Conservation (phyloP, 202 grass and related monocot genomes). For the Carex arenaria region DNA sequence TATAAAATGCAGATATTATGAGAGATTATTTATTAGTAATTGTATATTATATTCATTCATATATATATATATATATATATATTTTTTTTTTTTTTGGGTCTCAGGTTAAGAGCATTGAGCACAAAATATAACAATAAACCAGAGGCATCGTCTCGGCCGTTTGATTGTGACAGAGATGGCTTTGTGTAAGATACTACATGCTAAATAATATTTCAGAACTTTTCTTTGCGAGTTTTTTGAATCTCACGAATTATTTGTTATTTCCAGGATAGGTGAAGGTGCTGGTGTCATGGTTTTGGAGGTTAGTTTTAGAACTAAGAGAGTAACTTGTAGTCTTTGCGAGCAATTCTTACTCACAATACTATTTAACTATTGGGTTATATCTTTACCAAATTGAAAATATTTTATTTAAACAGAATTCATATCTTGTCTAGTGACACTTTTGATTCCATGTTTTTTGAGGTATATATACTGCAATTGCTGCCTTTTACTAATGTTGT, state of each 20-base stretch:
- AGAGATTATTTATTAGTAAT: slow-evolving; percentile 15
- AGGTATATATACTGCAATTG: background rate
- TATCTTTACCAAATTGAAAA: background rate
- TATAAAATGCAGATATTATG: background rate
- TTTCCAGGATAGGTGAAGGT: slow-evolving; percentile 93
- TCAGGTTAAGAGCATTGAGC: slow-evolving; percentile 72
- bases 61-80: no score
- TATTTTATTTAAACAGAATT: background rate
- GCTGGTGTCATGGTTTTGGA: slow-evolving; percentile 90
- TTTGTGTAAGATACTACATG: slow-evolving; percentile 67
- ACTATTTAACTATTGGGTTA: background rate
- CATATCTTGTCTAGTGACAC: background rate
- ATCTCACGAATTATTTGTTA: slow-evolving; percentile 11
- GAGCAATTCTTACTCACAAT: background rate
- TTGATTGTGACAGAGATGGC: slow-evolving; percentile 96
- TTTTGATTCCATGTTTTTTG: background rate
- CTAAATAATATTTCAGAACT: background rate
- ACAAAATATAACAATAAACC: slow-evolving; percentile 73
- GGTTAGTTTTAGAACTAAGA: slow-evolving; percentile 47
- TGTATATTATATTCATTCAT: slow-evolving; percentile 19
- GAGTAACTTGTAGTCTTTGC: background rate
- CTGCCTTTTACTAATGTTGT: background rate
- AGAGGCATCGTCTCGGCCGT: slow-evolving; percentile 65
- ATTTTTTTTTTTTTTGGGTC: no score
- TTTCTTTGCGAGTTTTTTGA: background rate